phyloP scores from a whole-genome alignment of 257 asterid species.

The Nicotiana sylvestris region DNA sequence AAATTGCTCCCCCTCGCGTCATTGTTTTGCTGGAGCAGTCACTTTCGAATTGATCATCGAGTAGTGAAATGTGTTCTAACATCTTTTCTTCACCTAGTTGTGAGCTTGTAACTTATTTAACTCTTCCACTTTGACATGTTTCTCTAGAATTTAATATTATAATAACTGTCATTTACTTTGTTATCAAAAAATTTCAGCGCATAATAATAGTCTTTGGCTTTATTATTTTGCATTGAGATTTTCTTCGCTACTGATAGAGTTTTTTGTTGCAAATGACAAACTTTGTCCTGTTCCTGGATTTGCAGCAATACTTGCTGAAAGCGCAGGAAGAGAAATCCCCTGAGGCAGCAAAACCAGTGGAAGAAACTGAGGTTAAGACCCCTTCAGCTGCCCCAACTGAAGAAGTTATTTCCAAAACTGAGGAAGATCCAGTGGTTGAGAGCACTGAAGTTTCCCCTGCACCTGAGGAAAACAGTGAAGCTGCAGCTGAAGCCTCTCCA shows the following conservation, averaged over 20 bases:
- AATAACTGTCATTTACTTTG: not conserved
- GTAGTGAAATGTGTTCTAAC: not conserved
- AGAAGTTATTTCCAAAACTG: constrained; percentile 38
- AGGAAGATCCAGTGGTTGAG: constrained; percentile 44
- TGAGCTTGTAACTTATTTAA: not conserved
- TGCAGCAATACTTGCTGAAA: constrained; percentile 67
- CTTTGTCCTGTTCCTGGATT: constrained; percentile 11
- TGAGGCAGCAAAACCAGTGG: constrained; percentile 32
- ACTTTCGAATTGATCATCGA: not conserved
- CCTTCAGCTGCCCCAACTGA: constrained; percentile 27
- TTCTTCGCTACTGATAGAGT: not conserved
- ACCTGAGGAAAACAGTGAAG: constrained; percentile 38
- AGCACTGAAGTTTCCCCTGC: constrained; percentile 39
- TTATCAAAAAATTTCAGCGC: not conserved
- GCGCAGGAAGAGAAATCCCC: constrained; percentile 37
- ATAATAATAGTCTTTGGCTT: not conserved
- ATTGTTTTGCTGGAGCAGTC: not conserved
- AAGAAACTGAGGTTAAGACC: constrained; percentile 43
- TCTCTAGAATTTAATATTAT: not conserved
- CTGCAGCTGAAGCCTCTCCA: constrained; percentile 41
- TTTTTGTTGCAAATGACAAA: not conserved
- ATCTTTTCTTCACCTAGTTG: not conserved
- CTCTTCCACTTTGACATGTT: not conserved
- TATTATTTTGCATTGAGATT: not conserved
- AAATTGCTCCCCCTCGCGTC: not conserved